Conservation (phyloP, 805 yeast genomes). For the Candida endomychidarum region DNA sequence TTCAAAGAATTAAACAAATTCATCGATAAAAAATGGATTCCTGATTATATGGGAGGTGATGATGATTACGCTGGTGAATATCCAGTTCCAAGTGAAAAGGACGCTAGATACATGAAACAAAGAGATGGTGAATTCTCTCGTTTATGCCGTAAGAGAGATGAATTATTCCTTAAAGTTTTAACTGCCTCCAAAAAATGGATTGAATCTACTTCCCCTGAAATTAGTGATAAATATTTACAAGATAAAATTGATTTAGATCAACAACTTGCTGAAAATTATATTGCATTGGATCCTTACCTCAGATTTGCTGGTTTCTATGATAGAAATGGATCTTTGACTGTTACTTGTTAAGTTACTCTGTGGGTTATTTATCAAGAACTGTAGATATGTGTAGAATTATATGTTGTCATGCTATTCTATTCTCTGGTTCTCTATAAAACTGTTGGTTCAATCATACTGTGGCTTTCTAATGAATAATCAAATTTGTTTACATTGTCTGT, state of each 20-base stretch:
- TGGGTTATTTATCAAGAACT: neutral
- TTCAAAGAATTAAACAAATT: constrained; percentile 63
- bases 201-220: constrained; percentile 53
- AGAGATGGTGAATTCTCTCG: constrained; percentile 29
- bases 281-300: constrained; percentile 72
- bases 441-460: no score
- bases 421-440: no score
- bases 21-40: constrained; percentile 60
- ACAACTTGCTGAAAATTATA: constrained; percentile 61
- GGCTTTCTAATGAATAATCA: no score
- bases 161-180: constrained; percentile 53
- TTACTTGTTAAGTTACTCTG: constrained; percentile 6
- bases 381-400: neutral
- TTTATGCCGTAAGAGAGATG: constrained; percentile 53
- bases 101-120: constrained; percentile 35
- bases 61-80: constrained; percentile 60
- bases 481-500: no score
- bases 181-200: constrained; percentile 78
- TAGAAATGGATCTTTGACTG: constrained; percentile 52
- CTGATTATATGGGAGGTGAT: constrained; percentile 74
- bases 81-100: constrained; percentile 64
- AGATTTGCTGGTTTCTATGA: constrained; percentile 81
- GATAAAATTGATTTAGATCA: constrained; percentile 56
- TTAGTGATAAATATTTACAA: constrained; percentile 47
- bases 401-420: neutral